Conservation (phyloP, 1,284 basidiomycete species). For the Ceratobasidium sp. region DNA sequence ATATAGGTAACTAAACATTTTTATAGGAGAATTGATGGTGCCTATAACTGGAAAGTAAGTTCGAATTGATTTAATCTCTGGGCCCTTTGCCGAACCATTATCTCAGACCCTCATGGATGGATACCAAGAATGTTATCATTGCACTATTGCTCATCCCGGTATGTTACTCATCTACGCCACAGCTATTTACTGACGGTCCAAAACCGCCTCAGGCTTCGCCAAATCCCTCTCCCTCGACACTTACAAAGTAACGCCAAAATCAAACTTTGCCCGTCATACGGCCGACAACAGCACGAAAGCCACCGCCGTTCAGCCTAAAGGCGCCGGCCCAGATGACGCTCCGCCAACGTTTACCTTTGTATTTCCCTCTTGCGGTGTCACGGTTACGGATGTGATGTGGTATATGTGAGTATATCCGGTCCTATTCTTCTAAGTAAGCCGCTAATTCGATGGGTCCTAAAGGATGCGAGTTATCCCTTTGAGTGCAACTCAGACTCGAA, state of each 20-base stretch:
- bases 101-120: constrained; percentile 53
- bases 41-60: constrained; percentile 49
- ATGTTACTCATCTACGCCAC: background rate
- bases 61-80: background rate
- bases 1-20: too few species aligned
- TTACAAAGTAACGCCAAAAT: constrained; percentile 52
- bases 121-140: constrained; percentile 55
- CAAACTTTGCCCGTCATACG: constrained; percentile 52
- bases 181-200: too few species aligned
- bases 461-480: constrained; percentile 52
- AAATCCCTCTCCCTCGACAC: constrained; percentile 52
- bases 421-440: background rate
- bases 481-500: constrained; percentile 52
- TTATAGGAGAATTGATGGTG: constrained; percentile 44
- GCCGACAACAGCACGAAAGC: constrained; percentile 47
- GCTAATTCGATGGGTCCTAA: background rate
- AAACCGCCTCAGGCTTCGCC: constrained; percentile 49
- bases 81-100: background rate
- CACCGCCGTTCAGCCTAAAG: constrained; percentile 38
- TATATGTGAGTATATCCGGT: constrained; percentile 47
- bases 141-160: constrained; percentile 53
- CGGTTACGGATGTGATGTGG: constrained; percentile 51
- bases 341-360: constrained; percentile 52
- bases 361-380: constrained; percentile 51
- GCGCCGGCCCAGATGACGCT: constrained; percentile 43